These are phyloP conservation scores for Globisporangium apiculatum DNA, from an alignment of 352 stramenopile species.

Conservation along the genomic window DNA sequence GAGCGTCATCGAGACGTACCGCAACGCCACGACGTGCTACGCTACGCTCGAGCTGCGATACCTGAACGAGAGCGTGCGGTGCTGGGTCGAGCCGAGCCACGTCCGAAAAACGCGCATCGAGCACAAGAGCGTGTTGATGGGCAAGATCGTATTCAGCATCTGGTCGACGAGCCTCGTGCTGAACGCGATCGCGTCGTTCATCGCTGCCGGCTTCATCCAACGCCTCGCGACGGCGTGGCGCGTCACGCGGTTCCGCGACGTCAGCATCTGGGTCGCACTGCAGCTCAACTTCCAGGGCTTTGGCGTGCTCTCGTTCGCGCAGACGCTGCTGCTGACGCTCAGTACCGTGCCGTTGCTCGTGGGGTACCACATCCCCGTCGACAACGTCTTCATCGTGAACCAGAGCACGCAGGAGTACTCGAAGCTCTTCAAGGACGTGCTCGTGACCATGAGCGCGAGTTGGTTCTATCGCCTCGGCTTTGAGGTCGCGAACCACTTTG, in stretches of 20 bases:
- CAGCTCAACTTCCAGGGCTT: constrained; percentile 33
- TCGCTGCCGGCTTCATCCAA: constrained; percentile 18
- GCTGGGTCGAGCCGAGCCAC: constrained; percentile 28
- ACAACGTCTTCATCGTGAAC: constrained; percentile 22
- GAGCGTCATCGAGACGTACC: constrained; percentile 27
- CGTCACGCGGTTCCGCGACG: constrained; percentile 16
- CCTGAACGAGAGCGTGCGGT: constrained; percentile 27
- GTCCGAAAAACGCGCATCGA: constrained; percentile 13
- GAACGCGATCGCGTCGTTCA: constrained; percentile 22
- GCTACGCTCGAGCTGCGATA: constrained; percentile 27
- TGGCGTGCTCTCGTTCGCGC: constrained; percentile 20
- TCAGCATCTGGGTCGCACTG: constrained; percentile 24
- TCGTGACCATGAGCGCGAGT: constrained; percentile 19
- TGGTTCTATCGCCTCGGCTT: constrained; percentile 28
- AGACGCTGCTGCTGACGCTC: constrained; percentile 24
- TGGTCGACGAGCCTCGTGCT: constrained; percentile 36
- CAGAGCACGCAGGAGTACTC: constrained; percentile 8
- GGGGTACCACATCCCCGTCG: constrained; percentile 21
- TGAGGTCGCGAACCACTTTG: constrained; percentile 19
- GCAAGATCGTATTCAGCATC: constrained; percentile 27
- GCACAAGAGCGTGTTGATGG: constrained; percentile 19
- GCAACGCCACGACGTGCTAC: constrained; percentile 24
- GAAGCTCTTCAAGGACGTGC: constrained; percentile 18
- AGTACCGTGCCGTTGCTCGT: constrained; percentile 22
- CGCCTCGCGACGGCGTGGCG: constrained; percentile 17